Conservation (phyloP, 306 rosid species). For the Clitoria ternatea region DNA sequence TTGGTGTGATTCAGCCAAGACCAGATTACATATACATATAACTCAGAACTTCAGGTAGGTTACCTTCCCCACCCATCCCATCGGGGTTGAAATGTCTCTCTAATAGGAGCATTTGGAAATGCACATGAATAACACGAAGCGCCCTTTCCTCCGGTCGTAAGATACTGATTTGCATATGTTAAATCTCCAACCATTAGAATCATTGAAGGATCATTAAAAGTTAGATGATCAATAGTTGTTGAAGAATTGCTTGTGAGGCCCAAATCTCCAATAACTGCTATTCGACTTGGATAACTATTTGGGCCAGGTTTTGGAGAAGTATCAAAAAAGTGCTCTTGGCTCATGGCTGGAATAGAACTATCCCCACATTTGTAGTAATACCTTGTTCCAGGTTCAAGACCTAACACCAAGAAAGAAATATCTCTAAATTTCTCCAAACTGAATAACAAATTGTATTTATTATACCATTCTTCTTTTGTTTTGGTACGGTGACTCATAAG, state of each 20-base stretch:
- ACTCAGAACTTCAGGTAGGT: conserved; percentile 1
- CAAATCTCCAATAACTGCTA: conserved; percentile 85
- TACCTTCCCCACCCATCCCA: conserved; percentile 99
- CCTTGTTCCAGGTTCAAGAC: conserved; percentile 66
- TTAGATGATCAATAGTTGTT: conserved; percentile 73
- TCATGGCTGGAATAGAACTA: conserved; percentile 69
- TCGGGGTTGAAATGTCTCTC: conserved; percentile 93
- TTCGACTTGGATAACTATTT: conserved; percentile 53
- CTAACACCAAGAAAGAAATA: conserved; percentile 44
- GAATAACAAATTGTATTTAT: not conserved
- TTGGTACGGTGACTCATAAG: not conserved
- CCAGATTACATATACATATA: not conserved
- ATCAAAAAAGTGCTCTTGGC: conserved; percentile 62
- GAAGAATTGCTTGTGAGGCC: conserved; percentile 86
- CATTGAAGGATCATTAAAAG: conserved; percentile 78
- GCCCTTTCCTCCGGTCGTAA: conserved; percentile 87
- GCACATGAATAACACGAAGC: conserved; percentile 75
- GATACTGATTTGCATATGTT: conserved; percentile 80
- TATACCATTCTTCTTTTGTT: conserved; percentile 7
- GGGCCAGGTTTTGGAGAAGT: conserved; percentile 52
- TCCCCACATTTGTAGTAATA: conserved; percentile 88
- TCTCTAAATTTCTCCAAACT: not conserved
- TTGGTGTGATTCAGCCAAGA: not conserved
- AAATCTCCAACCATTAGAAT: conserved; percentile 80
- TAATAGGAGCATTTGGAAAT: conserved; percentile 83